phyloP scores from a whole-genome alignment of 495 filamentous ascomycete genomes.

The Diplogelasinospora grovesii region DNA sequence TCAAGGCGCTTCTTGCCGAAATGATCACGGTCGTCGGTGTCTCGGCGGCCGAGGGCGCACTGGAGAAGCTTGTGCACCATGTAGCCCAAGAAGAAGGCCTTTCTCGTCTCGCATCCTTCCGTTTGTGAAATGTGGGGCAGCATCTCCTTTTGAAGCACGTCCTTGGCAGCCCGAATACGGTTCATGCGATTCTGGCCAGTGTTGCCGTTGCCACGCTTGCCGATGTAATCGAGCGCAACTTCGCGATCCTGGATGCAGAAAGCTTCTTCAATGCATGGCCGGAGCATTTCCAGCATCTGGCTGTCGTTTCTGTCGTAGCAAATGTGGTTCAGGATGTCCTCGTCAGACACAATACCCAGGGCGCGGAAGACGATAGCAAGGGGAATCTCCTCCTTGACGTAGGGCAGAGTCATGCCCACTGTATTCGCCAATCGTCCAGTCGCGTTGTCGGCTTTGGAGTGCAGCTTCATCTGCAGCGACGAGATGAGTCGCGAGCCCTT shows the following conservation, averaged over 20 bases:
- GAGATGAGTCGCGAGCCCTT: constrained; percentile 93
- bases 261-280: constrained; percentile 93
- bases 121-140: constrained; percentile 93
- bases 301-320: constrained; percentile 93
- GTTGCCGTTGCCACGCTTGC: constrained; percentile 69
- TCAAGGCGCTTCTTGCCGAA: constrained; percentile 98
- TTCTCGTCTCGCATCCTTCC: constrained; percentile 92
- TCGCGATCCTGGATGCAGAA: constrained; percentile 94
- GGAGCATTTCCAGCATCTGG: constrained; percentile 94
- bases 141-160: constrained; percentile 94
- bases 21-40: constrained; percentile 95
- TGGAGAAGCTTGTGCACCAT: constrained; percentile 95
- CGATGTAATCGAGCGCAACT: constrained; percentile 93
- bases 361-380: constrained; percentile 93
- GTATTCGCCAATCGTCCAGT: constrained; percentile 78
- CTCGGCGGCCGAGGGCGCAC: constrained; percentile 81
- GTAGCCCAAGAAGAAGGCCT: constrained; percentile 97
- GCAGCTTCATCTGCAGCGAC: constrained; percentile 79
- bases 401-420: constrained; percentile 82
- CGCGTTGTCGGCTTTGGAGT: constrained; percentile 69
- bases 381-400: constrained; percentile 88
- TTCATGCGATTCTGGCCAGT: constrained; percentile 67
- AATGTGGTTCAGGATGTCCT: constrained; percentile 96
- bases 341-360: constrained; percentile 91
- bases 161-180: constrained; percentile 82